Base-by-base conservation (phyloP, 768 basidiomycete genomes). In the Suillus sp. region DNA sequence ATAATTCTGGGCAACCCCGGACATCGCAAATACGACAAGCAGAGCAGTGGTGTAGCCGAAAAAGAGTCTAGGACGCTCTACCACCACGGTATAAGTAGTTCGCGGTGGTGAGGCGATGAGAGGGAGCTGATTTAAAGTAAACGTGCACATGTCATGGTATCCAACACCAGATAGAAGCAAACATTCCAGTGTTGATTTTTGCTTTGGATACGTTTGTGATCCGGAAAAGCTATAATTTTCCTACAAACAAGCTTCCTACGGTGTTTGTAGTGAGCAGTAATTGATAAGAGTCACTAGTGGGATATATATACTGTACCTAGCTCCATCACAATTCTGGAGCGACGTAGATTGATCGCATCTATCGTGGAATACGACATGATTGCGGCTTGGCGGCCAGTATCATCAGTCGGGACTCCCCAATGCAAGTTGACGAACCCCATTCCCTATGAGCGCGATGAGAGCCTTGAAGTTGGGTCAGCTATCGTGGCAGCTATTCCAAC, bases 1-100 rank as follows among this genome's bases (percentile, higher is more conserved):
- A 61, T 65, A 66, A 30, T 71, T 62, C 4, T 59, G 22, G 9
- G 48, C 10, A 25, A 67, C 14, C 8, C 11, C 3, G 11, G 59
- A 18, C 70, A 67, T 67, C 32, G 3, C 18, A 25, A 62, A 51
- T 38, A 27, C 18, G 14, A 20, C 35, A 14, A 54, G 7, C 13
- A 16, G 7, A 25, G 48, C n/a, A 14, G 22, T 50, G 14, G 25
- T 3, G 8, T 13, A 35, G 35, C 13, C n/a, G 3, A 16, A 48
- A 25, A 40, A 18, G 7, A 7, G 16, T 40, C 18, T 18, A 18
- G 40, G 40, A 40, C 16, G 16, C 16, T 40, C 40, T 18, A 40
- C 40, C 48, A 14, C 2, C 48, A 16, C 50, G 1, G 30, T 51
- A 51, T 32, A 51, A 51, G 50, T 51, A 50, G 30, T 18, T 43